A percentile compares a stretch with the other conserved stretches of the same genome.
These are phyloP conservation scores for Phaffomyces antillensis DNA, from an alignment of 805 yeast species.

Conservation along the genomic window DNA sequence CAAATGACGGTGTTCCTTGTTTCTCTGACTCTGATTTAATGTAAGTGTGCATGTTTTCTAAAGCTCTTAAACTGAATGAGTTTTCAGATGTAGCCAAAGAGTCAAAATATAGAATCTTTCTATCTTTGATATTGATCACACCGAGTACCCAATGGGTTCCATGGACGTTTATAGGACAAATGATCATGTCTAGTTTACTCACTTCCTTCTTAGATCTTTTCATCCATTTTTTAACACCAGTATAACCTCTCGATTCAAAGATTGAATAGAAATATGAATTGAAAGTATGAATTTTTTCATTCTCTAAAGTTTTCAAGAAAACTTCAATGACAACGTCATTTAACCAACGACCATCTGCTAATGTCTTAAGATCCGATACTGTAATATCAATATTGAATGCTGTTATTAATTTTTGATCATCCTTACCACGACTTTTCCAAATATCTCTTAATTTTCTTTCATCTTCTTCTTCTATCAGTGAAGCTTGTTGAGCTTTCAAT, in stretches of 20 bases:
- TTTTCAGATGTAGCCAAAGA: slow-evolving; percentile 49
- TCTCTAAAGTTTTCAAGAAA: slow-evolving; percentile 42
- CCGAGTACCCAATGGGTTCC: slow-evolving; percentile 92
- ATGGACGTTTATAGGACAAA: slow-evolving; percentile 81
- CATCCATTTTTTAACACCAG: slow-evolving; percentile 81
- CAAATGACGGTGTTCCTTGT: slow-evolving; percentile 26
- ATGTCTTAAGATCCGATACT: slow-evolving; percentile 62
- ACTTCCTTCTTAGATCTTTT: slow-evolving; percentile 66
- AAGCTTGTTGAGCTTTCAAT: slow-evolving; percentile 22
- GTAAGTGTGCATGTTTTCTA: slow-evolving; percentile 49
- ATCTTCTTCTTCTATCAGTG: slow-evolving; percentile 17
- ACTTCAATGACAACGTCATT: slow-evolving; percentile 89
- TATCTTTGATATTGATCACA: slow-evolving; percentile 55
- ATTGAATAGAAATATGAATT: slow-evolving; percentile 85
- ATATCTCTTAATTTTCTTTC: slow-evolving; percentile 20
- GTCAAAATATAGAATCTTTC: slow-evolving; percentile 66
- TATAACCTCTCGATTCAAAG: slow-evolving; percentile 64
- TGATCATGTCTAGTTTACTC: slow-evolving; percentile 52
- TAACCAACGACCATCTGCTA: slow-evolving; percentile 71
- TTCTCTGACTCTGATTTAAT: slow-evolving; percentile 62
- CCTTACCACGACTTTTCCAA: slow-evolving; percentile 21
- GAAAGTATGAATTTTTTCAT: slow-evolving; percentile 51
- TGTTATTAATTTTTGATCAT: slow-evolving; percentile 22
- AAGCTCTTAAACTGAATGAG: slow-evolving; percentile 28
- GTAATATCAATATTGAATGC: slow-evolving; percentile 49